phyloP scores from a whole-genome alignment of 495 filamentous ascomycete species.

The Delitschia confertaspora region DNA sequence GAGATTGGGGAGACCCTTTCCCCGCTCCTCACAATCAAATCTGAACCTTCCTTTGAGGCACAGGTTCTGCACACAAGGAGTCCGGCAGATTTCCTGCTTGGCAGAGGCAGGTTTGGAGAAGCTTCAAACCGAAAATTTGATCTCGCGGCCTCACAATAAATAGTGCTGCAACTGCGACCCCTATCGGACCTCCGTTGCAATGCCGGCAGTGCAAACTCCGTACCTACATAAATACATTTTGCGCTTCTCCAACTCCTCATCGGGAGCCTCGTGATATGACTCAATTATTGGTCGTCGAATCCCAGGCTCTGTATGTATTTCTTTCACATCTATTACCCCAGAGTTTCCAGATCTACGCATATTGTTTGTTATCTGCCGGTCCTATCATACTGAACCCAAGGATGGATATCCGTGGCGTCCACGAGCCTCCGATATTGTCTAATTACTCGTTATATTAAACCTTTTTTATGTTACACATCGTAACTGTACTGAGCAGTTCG shows the following conservation, averaged over 20 bases:
- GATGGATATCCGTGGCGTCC: slow-evolving; percentile 8
- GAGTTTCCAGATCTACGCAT: slow-evolving; percentile 9
- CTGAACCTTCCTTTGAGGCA: no score
- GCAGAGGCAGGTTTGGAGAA: no score
- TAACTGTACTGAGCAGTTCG: slow-evolving; percentile 5
- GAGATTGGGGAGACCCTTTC: no score
- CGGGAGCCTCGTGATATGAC: background rate
- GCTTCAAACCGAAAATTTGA: no score
- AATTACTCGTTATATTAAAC: slow-evolving; percentile 20
- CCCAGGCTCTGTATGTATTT: background rate
- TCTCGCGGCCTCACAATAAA: background rate
- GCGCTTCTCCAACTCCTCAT: slow-evolving; percentile 2
- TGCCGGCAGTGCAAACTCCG: background rate
- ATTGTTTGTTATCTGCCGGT: slow-evolving; percentile 20
- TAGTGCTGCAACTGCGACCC: background rate
- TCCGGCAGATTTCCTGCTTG: no score
- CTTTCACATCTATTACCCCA: slow-evolving; percentile 18
- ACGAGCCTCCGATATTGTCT: slow-evolving; percentile 10
- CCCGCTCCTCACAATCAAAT: no score
- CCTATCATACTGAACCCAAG: slow-evolving; percentile 2
- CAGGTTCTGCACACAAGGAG: no score
- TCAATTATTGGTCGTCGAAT: background rate
- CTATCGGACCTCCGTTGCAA: background rate
- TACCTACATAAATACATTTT: background rate
- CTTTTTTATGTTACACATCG: slow-evolving; percentile 1